Evolutionary conservation across 768 basidiomycete species (phyloP).

Genomic region (Psilocybe azurescens): DNA sequence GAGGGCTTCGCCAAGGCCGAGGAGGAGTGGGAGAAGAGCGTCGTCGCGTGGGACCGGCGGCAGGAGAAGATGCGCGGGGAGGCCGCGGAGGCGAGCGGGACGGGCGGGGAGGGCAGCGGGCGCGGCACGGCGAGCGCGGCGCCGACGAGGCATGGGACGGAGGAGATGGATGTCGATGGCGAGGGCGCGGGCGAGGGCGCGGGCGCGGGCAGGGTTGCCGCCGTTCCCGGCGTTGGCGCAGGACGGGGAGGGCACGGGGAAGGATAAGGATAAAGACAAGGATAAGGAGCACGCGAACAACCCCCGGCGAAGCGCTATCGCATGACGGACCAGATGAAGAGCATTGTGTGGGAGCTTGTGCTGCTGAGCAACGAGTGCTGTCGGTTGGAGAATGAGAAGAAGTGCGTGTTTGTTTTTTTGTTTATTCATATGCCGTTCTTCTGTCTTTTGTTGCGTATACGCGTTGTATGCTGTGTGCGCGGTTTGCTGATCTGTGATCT

Average conservation of each 20-base stretch:
- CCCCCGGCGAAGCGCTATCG: conserved; percentile 80
- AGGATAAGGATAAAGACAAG: neutral
- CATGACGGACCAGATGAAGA: conserved; percentile 82
- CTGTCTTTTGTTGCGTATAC: conserved; percentile 23
- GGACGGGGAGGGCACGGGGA: conserved; percentile 9
- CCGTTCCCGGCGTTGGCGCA: conserved; percentile 3
- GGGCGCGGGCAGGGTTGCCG: neutral
- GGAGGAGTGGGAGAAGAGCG: conserved; percentile 79
- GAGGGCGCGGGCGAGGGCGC: neutral
- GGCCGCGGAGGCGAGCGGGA: conserved; percentile 31
- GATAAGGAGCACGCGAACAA: conserved; percentile 46
- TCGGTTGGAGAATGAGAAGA: conserved; percentile 57
- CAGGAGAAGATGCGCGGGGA: conserved; percentile 59
- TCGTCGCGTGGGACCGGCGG: conserved; percentile 67
- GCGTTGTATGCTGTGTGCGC: no score
- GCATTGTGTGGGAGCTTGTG: conserved; percentile 80
- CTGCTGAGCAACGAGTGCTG: conserved; percentile 85
- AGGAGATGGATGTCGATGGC: conserved; percentile 50
- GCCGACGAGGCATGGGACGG: conserved; percentile 49
- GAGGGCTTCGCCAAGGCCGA: conserved; percentile 71
- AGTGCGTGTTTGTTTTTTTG: conserved; percentile 30
- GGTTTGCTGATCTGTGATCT: no score
- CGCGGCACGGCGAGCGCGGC: conserved; percentile 36
- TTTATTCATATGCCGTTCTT: neutral
- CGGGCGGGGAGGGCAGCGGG: conserved; percentile 24